Conservation (phyloP, 371 early-diverging fungal species). For the Zopfochytrium polystomum region DNA sequence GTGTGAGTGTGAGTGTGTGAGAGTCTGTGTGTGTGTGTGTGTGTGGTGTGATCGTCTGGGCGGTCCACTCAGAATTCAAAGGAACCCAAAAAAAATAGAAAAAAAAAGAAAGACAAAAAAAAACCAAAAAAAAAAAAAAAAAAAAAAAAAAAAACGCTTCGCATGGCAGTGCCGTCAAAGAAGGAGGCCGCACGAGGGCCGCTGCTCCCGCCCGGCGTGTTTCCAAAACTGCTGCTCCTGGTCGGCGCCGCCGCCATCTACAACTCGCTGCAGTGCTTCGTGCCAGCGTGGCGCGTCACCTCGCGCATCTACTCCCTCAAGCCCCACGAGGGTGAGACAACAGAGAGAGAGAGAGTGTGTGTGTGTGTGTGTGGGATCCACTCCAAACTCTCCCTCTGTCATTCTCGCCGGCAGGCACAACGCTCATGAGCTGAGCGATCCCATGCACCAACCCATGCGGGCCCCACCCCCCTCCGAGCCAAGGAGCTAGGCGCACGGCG, state of each 20-base stretch:
- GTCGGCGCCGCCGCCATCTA: constrained; percentile 69
- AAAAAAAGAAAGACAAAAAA: no score
- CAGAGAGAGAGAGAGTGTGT: no score
- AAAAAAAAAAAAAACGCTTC: constrained; percentile 5
- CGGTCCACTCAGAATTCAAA: constrained; percentile 15
- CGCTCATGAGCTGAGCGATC: no score
- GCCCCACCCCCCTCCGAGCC: no score
- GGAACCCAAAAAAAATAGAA: constrained; percentile 15
- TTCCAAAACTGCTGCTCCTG: constrained; percentile 67
- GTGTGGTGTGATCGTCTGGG: background rate
- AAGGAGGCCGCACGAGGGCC: no score
- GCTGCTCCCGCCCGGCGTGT: constrained; percentile 46
- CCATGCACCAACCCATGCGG: no score
- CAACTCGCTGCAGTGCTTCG: constrained; percentile 72
- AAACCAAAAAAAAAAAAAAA: background rate
- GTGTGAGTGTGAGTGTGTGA: background rate
- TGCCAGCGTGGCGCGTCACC: constrained; percentile 59
- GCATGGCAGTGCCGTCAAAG: no score
- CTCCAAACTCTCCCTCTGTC: background rate
- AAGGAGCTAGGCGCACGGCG: no score
- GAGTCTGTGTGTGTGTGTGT: background rate
- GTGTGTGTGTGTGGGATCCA: no score
- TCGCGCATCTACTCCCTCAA: constrained; percentile 59
- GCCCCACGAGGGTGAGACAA: constrained; percentile 31
- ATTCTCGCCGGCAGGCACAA: no score